Evolutionary conservation across 352 stramenopile genomes (phyloP), one percentile per base, ranked within the genome.

Genomic region (Elongisporangium undulatum): DNA sequence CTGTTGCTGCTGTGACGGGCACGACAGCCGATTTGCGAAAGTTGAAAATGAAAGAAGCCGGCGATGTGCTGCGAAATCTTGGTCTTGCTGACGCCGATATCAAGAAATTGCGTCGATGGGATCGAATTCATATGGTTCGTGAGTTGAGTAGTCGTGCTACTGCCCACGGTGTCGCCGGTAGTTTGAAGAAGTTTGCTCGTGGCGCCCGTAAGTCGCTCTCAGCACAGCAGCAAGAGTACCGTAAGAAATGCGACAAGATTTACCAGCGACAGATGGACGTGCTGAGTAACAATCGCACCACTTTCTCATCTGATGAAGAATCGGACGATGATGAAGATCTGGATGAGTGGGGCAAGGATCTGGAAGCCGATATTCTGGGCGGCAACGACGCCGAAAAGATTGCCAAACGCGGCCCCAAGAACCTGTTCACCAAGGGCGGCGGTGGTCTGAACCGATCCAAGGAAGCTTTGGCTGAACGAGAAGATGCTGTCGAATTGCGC

Each of bases 241-340:
- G 79, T 16, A 87, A 87, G 57, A 89, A 91, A 61, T 94, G 85
- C 61, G 82, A 94, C 59, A 78, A 85, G 57, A 90, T 92, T 52
- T 94, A 94, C 63, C 75, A 89, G 67, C 77, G 80, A 7, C 85
- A 94, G 67, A 89, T 94, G 73, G 76, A 92, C 64, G 83, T 93
- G 16, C 60, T 94, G 26, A 89, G 74, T 61, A 75, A 75, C 2
- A 72, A 61, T 3, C 74, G 75, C 55, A 79, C 74, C 13, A 74
- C 79, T 0, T 92, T 93, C 58, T 87, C 84, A 20, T 88, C 82
- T 8, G 83, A 91, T 52, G 82, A 90, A 62, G 85, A 92, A 39
- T 84, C 71, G 5, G 79, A 87, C 52, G 82, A 75, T 16, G 85
- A 92, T 56, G 78, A 87, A 15, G 77, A 89, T 23, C 62, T 85